Evolutionary conservation across 2,329 filamentous ascomycete species (phyloP).

Genomic region (Atkinsonella hypoxylon): DNA sequence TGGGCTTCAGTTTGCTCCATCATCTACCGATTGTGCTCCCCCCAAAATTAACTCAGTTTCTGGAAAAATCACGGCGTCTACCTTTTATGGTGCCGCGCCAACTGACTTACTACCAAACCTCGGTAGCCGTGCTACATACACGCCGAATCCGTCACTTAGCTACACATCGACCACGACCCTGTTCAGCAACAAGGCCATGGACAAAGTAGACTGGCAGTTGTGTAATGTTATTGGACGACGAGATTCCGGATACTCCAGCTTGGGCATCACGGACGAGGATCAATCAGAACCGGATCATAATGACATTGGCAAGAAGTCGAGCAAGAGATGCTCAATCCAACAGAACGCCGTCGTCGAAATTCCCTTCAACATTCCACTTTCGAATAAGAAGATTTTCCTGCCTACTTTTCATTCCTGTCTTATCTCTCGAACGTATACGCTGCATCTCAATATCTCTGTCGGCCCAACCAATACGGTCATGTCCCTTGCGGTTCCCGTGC

Average conservation of each 20-base stretch:
- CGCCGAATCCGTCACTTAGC: slow-evolving; percentile 28
- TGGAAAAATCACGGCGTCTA: slow-evolving; percentile 39
- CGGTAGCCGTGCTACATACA: slow-evolving; percentile 29
- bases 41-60: slow-evolving; percentile 37
- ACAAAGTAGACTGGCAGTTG: slow-evolving; percentile 30
- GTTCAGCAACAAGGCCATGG: slow-evolving; percentile 23
- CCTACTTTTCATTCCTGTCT: slow-evolving; percentile 49
- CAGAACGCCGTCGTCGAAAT: slow-evolving; percentile 33
- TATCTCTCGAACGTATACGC: slow-evolving; percentile 40
- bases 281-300: slow-evolving; percentile 23
- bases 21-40: slow-evolving; percentile 27
- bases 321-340: slow-evolving; percentile 20
- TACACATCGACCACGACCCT: slow-evolving; percentile 35
- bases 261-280: slow-evolving; percentile 21
- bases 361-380: slow-evolving; percentile 34
- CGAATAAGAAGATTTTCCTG: slow-evolving; percentile 37
- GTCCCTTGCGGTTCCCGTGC: slow-evolving; percentile 35
- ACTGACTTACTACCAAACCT: slow-evolving; percentile 38
- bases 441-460: slow-evolving; percentile 33
- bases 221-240: slow-evolving; percentile 24
- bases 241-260: slow-evolving; percentile 42
- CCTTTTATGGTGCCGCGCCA: slow-evolving; percentile 37
- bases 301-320: slow-evolving; percentile 12
- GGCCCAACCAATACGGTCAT: slow-evolving; percentile 31
- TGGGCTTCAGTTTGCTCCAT: slow-evolving; percentile 35